Base-by-base conservation (phyloP, 2,329 filamentous ascomycete species). In the Penicillium janthinellum region DNA sequence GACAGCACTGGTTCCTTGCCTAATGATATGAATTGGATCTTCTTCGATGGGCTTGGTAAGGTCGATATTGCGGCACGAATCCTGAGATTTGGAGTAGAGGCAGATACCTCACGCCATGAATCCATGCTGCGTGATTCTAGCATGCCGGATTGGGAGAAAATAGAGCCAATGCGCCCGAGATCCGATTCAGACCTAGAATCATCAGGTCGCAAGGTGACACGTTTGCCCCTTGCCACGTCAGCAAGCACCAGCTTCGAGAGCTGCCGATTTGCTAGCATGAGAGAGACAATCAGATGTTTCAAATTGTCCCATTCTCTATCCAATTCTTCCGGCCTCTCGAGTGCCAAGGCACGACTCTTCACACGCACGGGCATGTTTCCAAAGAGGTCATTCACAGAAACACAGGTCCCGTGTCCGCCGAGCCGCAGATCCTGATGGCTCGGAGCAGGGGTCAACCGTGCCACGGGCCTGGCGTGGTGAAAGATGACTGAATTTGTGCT, bases 291-390 rank as follows among this genome's bases (percentile, higher is more conserved):
- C 5, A 81, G 76, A 52, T 79, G 82, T 61, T 85, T 83, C 15
- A 96, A 76, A 0, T 75, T 75, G 31, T 87, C 83, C 86, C 90
- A 94, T 54, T 90, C 83, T 64, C 83, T 89, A 20, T 83, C 82
- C 4, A 83, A 75, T 50, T 88, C 79, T 25, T 79, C 71, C 11
- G 81, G 65, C 65, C 80, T 82, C 68, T 86, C 79, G 41, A 81
- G 73, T 64, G 80, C 77, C 3, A 86, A 66, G 0, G 85, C 85
- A 63, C 92, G 85, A 67, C 92, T 90, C 72, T 95, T 96, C 28
- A 96, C 88, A 14, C 94, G 87, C 12, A 97, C 94, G 0, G 94
- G 92, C 86, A 97, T 91, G 59, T 88, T 90, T 0, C 93, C 92
- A 75, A 97, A 98, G 0, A 97, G 79, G 72, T 96, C 88, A 57